Conservation (phyloP, 371 early-diverging fungal genomes). For the Zychaea mexicana region DNA sequence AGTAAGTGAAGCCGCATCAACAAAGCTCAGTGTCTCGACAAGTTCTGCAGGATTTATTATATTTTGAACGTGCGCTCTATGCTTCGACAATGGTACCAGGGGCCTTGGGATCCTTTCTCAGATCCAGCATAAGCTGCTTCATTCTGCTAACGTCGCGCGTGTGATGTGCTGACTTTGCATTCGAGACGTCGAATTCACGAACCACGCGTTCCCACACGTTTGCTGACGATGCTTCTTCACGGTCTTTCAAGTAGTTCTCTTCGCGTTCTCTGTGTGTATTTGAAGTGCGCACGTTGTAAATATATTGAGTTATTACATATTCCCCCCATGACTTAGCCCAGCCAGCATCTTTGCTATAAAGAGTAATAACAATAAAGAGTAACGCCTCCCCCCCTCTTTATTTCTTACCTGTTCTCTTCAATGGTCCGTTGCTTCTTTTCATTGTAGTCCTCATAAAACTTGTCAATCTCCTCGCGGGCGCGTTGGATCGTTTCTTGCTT, state of each 20-base stretch:
- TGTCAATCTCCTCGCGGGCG: constrained; percentile 85
- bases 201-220: constrained; percentile 79
- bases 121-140: constrained; percentile 81
- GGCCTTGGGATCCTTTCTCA: constrained; percentile 79
- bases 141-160: constrained; percentile 75
- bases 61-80: too few relatives aligned
- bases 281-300: too few relatives aligned
- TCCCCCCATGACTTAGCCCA: too few relatives aligned
- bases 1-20: too few relatives aligned
- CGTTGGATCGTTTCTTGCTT: constrained; percentile 70
- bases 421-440: constrained; percentile 83
- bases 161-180: constrained; percentile 40
- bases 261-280: constrained; percentile 61
- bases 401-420: constrained; percentile 70
- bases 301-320: too few relatives aligned
- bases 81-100: constrained; percentile 67
- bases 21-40: too few relatives aligned
- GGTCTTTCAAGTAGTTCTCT: constrained; percentile 46
- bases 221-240: constrained; percentile 66
- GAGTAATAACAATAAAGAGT: neutral
- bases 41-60: too few relatives aligned
- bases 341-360: too few relatives aligned
- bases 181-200: constrained; percentile 65
- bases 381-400: neutral
- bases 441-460: constrained; percentile 95